A percentile compares a stretch with the other conserved stretches of the same genome.
Evolutionary conservation across 257 asterid genomes (phyloP).

Genomic region (Primulina eburnea): DNA sequence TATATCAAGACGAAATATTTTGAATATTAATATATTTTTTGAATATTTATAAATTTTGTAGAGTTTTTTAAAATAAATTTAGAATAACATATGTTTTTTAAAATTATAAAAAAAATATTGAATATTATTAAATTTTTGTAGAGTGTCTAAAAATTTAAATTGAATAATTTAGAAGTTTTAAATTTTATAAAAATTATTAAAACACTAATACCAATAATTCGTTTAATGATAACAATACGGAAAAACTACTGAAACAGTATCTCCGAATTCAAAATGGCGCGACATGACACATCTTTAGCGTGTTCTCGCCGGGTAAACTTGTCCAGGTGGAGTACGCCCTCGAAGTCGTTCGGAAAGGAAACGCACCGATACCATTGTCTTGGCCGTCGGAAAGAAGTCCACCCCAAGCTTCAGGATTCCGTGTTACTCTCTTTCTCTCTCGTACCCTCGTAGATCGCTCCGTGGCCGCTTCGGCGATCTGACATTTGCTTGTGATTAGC

Average conservation of each 20-base stretch:
- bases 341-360: constrained; percentile 96
- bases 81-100: too few relatives aligned
- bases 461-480: not conserved
- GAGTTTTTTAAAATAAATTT: too few relatives aligned
- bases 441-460: constrained; percentile 23
- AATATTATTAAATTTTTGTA: too few relatives aligned
- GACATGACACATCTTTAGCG: constrained; percentile 97
- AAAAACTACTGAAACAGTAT: not conserved
- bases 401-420: constrained; percentile 92
- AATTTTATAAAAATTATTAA: too few relatives aligned
- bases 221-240: not conserved
- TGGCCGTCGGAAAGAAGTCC: constrained; percentile 95
- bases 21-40: too few relatives aligned
- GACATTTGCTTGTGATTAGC: constrained; percentile 3
- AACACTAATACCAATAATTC: too few relatives aligned
- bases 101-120: too few relatives aligned
- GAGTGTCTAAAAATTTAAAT: too few relatives aligned
- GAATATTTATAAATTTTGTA: too few relatives aligned
- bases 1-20: too few relatives aligned
- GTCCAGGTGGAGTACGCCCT: constrained; percentile 98
- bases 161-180: too few relatives aligned
- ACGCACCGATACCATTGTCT: constrained; percentile 83
- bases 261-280: constrained; percentile 50
- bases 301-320: constrained; percentile 94
- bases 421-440: constrained; percentile 39